Percentiles rank a stretch among this genome's conserved stretches.
These are phyloP conservation scores for Kwoniella pini DNA, from an alignment of 768 basidiomycete genomes.

Conservation along the genomic window DNA sequence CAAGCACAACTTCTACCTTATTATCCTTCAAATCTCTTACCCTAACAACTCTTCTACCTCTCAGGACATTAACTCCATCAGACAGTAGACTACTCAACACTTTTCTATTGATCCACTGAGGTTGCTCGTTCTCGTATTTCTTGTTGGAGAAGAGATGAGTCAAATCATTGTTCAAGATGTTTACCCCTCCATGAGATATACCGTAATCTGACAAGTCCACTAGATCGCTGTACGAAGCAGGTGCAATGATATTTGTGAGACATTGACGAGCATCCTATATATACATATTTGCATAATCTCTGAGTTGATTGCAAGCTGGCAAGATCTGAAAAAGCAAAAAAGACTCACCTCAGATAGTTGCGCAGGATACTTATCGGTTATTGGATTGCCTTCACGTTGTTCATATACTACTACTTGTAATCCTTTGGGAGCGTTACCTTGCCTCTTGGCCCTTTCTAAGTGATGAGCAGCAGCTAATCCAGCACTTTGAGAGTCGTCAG, in stretches of 20 bases:
- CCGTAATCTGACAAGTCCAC: slow-evolving; percentile 2
- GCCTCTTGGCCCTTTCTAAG: slow-evolving; percentile 8
- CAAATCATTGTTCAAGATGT: slow-evolving; percentile 7
- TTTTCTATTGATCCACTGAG: slow-evolving; percentile 20
- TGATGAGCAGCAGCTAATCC: slow-evolving; percentile 18
- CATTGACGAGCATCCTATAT: slow-evolving; percentile 17
- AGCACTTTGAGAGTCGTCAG: too few relatives aligned
- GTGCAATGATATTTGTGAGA: slow-evolving; percentile 8
- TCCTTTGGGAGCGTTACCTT: neutral
- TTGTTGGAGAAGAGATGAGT: slow-evolving; percentile 4
- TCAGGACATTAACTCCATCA: slow-evolving; percentile 8
- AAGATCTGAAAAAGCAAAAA: too few relatives aligned
- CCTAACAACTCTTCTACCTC: slow-evolving; percentile 13
- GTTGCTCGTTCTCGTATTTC: slow-evolving; percentile 6
- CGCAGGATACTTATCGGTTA: slow-evolving; percentile 12
- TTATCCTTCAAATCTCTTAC: neutral
- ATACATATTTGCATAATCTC: too few relatives aligned
- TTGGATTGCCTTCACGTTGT: neutral
- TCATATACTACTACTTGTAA: slow-evolving; percentile 17
- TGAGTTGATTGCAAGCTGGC: too few relatives aligned
- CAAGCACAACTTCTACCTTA: slow-evolving; percentile 14
- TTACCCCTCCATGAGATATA: slow-evolving; percentile 23
- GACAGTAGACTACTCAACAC: slow-evolving; percentile 9
- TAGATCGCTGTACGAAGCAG: neutral
- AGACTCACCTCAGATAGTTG: slow-evolving; percentile 10